Evolutionary conservation across 352 stramenopile species (phyloP).

Genomic region (Blastocystis sp.): DNA sequence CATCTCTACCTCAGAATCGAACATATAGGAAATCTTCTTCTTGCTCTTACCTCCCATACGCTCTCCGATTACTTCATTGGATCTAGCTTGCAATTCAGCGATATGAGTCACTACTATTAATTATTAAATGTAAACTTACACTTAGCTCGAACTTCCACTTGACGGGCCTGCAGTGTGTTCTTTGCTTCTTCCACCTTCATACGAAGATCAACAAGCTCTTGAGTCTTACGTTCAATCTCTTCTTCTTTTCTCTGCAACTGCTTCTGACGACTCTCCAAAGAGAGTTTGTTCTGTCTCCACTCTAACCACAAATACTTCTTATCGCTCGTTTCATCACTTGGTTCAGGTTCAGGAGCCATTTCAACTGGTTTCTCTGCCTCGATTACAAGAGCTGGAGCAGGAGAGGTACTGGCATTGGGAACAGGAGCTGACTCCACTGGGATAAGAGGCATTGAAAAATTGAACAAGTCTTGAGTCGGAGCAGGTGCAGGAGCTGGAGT

Average conservation of each 20-base stretch:
- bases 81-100: background rate
- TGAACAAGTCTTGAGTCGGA: background rate
- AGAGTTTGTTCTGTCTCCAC: background rate
- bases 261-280: background rate
- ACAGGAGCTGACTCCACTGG: background rate
- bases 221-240: background rate
- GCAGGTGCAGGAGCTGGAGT: background rate
- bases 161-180: background rate
- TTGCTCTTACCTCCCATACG: constrained; percentile 22
- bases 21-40: background rate
- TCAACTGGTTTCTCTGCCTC: background rate
- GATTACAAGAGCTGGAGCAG: background rate
- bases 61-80: constrained; percentile 9
- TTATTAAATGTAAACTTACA: background rate
- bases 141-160: background rate
- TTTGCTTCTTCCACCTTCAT: constrained; percentile 2
- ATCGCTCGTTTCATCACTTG: constrained; percentile 8
- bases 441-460: background rate
- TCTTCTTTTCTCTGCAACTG: background rate
- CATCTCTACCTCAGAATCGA: background rate
- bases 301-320: constrained; percentile 40
- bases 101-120: constrained; percentile 22
- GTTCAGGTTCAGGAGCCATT: background rate
- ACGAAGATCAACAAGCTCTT: background rate
- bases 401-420: background rate